Conservation (phyloP, 2,329 filamentous ascomycete genomes). For the Balansia obtecta region DNA sequence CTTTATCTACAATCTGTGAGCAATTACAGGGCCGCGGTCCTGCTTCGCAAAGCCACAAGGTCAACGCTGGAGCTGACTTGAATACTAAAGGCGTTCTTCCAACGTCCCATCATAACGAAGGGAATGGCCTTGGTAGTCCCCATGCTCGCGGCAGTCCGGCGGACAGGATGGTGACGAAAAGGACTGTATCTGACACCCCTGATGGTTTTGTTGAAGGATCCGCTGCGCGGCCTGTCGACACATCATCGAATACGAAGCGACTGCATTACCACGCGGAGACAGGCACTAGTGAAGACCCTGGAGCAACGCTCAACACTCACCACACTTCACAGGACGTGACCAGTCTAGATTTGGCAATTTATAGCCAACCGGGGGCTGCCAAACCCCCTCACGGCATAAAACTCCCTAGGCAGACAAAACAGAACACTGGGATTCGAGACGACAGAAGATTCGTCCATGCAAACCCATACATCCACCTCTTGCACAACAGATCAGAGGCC, state of each 20-base stretch:
- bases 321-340: constrained; percentile 7
- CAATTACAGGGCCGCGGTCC: neutral
- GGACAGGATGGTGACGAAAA: neutral
- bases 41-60: neutral
- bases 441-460: constrained; percentile 30
- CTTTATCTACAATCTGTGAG: neutral
- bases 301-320: neutral
- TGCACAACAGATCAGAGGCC: constrained; percentile 26
- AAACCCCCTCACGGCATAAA: constrained; percentile 14
- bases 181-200: neutral
- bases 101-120: neutral
- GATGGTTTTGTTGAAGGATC: too few species aligned
- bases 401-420: neutral
- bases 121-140: neutral
- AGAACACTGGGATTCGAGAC: constrained; percentile 7
- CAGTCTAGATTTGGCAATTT: constrained; percentile 27
- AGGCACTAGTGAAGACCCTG: neutral
- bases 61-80: neutral
- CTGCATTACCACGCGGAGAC: too few species aligned
- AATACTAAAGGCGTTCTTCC: neutral
- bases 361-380: constrained; percentile 18
- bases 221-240: too few species aligned
- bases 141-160: neutral
- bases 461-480: constrained; percentile 39
- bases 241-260: too few species aligned